phyloP scores from a whole-genome alignment of 805 yeast species.

The Wickerhamiella alocasiicola region DNA sequence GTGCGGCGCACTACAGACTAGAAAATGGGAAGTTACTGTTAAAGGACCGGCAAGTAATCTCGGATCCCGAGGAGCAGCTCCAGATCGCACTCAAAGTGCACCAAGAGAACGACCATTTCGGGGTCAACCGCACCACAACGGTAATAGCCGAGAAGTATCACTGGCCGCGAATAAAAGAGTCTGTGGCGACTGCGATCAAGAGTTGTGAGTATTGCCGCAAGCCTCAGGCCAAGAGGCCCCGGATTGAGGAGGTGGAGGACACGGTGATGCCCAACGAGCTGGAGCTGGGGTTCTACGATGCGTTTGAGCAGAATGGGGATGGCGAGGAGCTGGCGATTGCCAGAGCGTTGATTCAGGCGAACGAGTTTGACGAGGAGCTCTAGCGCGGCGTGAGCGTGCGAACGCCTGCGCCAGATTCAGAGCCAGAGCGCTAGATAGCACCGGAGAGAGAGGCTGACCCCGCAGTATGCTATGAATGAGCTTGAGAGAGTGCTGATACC shows the following conservation, averaged over 20 bases:
- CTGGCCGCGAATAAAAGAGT: slow-evolving; percentile 84
- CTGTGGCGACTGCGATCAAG: slow-evolving; percentile 66
- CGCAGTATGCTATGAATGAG: too few relatives aligned
- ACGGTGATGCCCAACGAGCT: slow-evolving; percentile 4
- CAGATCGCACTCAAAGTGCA: slow-evolving; percentile 66
- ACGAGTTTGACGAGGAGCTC: too few relatives aligned
- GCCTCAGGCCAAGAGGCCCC: background rate
- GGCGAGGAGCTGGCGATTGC: slow-evolving; percentile 55
- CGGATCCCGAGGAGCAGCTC: slow-evolving; percentile 61
- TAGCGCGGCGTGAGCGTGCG: too few relatives aligned
- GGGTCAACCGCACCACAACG: slow-evolving; percentile 79
- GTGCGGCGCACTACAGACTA: slow-evolving; percentile 63
- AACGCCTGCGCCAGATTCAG: too few relatives aligned
- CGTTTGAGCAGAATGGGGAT: slow-evolving; percentile 23
- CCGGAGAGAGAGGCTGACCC: too few relatives aligned
- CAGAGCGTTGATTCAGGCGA: slow-evolving; percentile 51
- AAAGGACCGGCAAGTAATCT: slow-evolving; percentile 72
- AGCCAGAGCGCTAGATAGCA: too few relatives aligned
- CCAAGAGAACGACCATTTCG: slow-evolving; percentile 51
- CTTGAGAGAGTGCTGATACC: too few relatives aligned
- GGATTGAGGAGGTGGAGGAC: background rate
- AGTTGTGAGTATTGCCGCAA: slow-evolving; percentile 55
- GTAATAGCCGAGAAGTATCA: slow-evolving; percentile 67
- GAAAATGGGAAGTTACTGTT: slow-evolving; percentile 61
- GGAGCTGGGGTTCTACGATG: slow-evolving; percentile 1